These are phyloP conservation scores for Aspergillus melleus DNA, from an alignment of 2,329 filamentous ascomycete species.

Conservation along the genomic window DNA sequence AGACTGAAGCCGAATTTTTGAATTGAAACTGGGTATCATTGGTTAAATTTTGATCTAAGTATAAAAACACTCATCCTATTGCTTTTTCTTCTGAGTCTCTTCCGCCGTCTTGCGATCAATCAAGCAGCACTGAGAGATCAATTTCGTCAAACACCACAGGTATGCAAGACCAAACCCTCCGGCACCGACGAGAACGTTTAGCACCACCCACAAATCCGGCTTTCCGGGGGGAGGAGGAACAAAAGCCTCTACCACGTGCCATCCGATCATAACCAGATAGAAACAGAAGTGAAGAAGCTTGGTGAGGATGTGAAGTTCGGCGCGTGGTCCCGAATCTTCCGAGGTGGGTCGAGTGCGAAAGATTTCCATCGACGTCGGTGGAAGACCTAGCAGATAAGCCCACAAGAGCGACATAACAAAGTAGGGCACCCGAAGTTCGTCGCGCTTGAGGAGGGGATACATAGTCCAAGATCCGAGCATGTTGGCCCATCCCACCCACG, in stretches of 20 bases:
- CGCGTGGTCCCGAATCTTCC: conserved; percentile 38
- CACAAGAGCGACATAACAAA: conserved; percentile 80
- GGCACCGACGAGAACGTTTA: conserved; percentile 83
- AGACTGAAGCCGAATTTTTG: not conserved
- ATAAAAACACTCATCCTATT: conserved; percentile 21
- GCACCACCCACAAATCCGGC: conserved; percentile 92
- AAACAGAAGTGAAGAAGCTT: conserved; percentile 74
- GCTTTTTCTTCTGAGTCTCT: conserved; percentile 35
- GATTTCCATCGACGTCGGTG: conserved; percentile 69
- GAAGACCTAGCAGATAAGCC: conserved; percentile 86
- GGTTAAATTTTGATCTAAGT: conserved; percentile 10
- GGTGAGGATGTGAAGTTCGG: conserved; percentile 54
- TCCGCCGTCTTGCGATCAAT: conserved; percentile 27
- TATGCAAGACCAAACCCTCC: conserved; percentile 86
- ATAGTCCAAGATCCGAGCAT: conserved; percentile 87
- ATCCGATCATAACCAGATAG: conserved; percentile 73
- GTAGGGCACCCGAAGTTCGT: conserved; percentile 82
- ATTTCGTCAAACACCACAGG: conserved; percentile 79
- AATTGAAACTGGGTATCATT: conserved; percentile 11
- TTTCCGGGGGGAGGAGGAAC: conserved; percentile 69
- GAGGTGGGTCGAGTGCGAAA: conserved; percentile 57
- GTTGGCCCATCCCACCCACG: conserved; percentile 97
- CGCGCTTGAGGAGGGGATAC: conserved; percentile 84
- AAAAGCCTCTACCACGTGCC: conserved; percentile 76
- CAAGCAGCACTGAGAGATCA: conserved; percentile 37